These are phyloP conservation scores for Plantago major DNA, from an alignment of 257 asterid genomes.

Conservation along the genomic window DNA sequence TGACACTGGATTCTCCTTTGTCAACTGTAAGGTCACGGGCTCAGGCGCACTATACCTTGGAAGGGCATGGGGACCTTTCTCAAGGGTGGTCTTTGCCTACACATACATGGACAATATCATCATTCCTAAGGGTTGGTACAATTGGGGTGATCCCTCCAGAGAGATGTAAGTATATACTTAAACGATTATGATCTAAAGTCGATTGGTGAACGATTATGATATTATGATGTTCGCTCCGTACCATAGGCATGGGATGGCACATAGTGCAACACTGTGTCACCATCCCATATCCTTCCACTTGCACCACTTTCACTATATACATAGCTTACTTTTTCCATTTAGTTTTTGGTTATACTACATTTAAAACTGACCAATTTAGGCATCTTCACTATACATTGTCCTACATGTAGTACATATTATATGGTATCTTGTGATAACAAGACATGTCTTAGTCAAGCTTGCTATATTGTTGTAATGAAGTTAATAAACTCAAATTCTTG, in stretches of 20 bases:
- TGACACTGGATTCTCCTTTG: slow-evolving; percentile 79
- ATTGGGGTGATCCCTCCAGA: slow-evolving; percentile 92
- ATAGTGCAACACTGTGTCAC: background rate
- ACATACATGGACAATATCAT: slow-evolving; percentile 90
- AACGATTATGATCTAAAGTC: too few relatives aligned
- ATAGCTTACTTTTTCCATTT: background rate
- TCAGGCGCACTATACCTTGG: slow-evolving; percentile 92
- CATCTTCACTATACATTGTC: slow-evolving; percentile 12
- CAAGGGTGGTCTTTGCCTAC: slow-evolving; percentile 83
- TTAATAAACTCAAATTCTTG: too few relatives aligned
- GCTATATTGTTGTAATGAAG: too few relatives aligned
- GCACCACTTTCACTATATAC: slow-evolving; percentile 4
- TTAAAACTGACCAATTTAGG: background rate
- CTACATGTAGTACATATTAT: background rate
- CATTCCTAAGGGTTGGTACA: slow-evolving; percentile 92
- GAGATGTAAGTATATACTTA: slow-evolving; percentile 55
- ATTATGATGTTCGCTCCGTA: background rate
- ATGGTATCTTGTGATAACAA: background rate
- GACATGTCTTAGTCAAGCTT: background rate
- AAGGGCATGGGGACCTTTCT: slow-evolving; percentile 98
- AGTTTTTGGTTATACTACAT: background rate
- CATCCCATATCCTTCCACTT: background rate
- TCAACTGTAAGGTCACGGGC: slow-evolving; percentile 86
- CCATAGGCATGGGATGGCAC: slow-evolving; percentile 30
- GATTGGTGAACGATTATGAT: too few relatives aligned